Conservation (phyloP, 2,329 filamentous ascomycete genomes). For the Aureobasidium lini region DNA sequence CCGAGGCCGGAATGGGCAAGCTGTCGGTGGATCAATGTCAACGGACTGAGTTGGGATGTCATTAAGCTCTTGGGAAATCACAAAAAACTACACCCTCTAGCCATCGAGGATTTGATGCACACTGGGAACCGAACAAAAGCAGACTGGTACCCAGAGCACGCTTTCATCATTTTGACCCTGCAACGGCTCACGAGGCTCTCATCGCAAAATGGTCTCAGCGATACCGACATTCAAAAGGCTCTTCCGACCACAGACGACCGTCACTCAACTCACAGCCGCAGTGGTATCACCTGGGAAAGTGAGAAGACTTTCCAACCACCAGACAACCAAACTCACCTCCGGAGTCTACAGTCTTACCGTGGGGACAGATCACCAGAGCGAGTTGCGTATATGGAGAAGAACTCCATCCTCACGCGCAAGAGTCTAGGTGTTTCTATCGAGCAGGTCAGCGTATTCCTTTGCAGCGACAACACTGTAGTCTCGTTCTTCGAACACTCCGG, state of each 20-base stretch:
- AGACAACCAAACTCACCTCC: background rate
- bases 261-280: background rate
- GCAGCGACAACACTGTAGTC: constrained; percentile 78
- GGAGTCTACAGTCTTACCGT: constrained; percentile 75
- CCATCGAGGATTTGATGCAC: constrained; percentile 83
- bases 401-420: constrained; percentile 62
- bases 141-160: constrained; percentile 70
- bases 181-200: constrained; percentile 3
- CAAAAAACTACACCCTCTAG: constrained; percentile 72
- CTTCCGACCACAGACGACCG: background rate
- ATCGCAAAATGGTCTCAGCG: background rate
- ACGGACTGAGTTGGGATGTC: constrained; percentile 86
- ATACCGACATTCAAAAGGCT: background rate
- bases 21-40: constrained; percentile 90
- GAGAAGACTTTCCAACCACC: constrained; percentile 1
- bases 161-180: constrained; percentile 37
- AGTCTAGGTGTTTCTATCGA: constrained; percentile 72
- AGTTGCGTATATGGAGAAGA: constrained; percentile 72
- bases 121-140: constrained; percentile 76
- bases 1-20: constrained; percentile 63
- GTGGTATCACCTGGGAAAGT: background rate
- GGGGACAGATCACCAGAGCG: constrained; percentile 65
- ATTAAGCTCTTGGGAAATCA: constrained; percentile 69
- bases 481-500: constrained; percentile 90
- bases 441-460: constrained; percentile 85